A percentile compares a stretch with the other conserved stretches of the same genome.
phyloP scores from a whole-genome alignment of 2,329 filamentous ascomycete genomes.

The Nigrograna mackinnonii region DNA sequence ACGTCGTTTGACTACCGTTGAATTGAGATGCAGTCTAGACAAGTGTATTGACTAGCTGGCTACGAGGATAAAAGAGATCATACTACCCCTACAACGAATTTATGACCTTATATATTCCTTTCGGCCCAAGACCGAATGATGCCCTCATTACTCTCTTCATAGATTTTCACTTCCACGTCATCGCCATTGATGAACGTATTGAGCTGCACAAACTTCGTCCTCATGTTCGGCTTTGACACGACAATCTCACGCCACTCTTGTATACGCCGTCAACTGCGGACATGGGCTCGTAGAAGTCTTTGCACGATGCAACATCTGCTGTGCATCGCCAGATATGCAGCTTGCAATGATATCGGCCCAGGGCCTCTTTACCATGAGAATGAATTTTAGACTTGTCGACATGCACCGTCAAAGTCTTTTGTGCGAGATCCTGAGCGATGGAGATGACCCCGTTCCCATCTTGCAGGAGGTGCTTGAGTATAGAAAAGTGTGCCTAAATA shows the following conservation, averaged over 20 bases:
- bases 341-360: constrained; percentile 7
- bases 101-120: constrained; percentile 4
- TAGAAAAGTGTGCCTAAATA: neutral
- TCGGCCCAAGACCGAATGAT: constrained; percentile 10
- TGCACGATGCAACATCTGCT: constrained; percentile 11
- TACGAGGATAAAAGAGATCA: no score
- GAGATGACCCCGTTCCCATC: neutral
- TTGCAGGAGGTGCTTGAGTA: neutral
- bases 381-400: constrained; percentile 5
- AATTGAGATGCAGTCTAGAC: no score
- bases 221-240: constrained; percentile 4
- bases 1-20: no score
- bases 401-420: neutral
- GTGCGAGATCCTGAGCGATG: neutral
- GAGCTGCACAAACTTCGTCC: constrained; percentile 13
- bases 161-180: constrained; percentile 8
- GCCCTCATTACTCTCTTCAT: constrained; percentile 9
- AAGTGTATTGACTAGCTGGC: no score
- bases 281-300: constrained; percentile 10
- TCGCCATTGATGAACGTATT: constrained; percentile 9
- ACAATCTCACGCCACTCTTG: constrained; percentile 12
- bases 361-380: constrained; percentile 10
- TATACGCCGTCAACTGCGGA: constrained; percentile 8
- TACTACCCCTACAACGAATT: no score
- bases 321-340: constrained; percentile 16